Evolutionary conservation across 139 green algal species (phyloP), one percentile per base, ranked within the genome.

Genomic region (Ulvella scutata): DNA sequence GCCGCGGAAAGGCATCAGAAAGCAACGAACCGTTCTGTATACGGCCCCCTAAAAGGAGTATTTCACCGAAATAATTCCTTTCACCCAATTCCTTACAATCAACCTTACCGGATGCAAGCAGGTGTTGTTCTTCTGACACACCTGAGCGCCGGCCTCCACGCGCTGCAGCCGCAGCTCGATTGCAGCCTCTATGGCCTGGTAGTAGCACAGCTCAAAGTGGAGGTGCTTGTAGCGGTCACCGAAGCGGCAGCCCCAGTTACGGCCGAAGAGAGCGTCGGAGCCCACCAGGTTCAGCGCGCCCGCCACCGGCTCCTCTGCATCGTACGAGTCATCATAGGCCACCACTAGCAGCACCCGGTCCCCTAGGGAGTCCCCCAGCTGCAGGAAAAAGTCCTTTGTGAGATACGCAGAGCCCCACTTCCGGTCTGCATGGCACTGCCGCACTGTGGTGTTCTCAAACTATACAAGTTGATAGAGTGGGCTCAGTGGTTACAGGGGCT

Each of bases 121-220:
- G n/a, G n/a, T n/a, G n/a, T n/a, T n/a, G n/a, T n/a, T n/a, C n/a
- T n/a, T 51, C 13, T 51, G 40, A 17, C 40, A 67, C 51, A 67
- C 51, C 51, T 67, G 51, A 35, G 92, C 91, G 0, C 92, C 92
- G 20, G 93, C 93, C 82, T 97, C 93, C 35, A 97, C 93, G 0
- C 88, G 81, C 13, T 76, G 34, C 72, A 97, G 81, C 7, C 81
- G 75, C 20, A 75, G 73, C 38, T 85, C 80, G 10, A 96, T 94
- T 1, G 90, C 90, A 35, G 84, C 85, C 73, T 94, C 90, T 38
- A 85, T 77, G 4, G 82, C 89, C 83, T 93, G 87, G 79, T 97
- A 97, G 80, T 96, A 97, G 82, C 91, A 97, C 9, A 93, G 81
- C 82, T 97, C 93, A 79, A 97, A 97, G 77, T 97, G 92, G 28